Base-by-base conservation (phyloP, 2,329 filamentous ascomycete genomes). In the Fonsecaea monophora region DNA sequence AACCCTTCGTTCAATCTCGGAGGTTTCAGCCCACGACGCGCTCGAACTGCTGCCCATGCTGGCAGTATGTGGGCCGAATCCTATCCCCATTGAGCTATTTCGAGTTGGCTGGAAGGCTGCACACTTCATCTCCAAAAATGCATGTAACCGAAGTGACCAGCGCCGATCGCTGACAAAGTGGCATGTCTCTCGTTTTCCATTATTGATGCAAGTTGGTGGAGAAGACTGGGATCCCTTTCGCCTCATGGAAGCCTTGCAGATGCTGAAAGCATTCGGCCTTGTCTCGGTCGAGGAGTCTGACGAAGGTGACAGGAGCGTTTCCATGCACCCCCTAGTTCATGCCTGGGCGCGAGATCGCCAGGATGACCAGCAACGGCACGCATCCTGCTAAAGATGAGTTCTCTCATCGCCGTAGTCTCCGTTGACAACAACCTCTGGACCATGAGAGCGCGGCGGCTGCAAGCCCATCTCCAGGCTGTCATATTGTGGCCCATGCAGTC, bases 241-340 rank as follows among this genome's bases (percentile, higher is more conserved):
- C 64, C 65, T 74, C 34, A 72, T 66, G 1, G 67, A 76, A 62
- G 75, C 76, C 15, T 68, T 68, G 37, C 63, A 66, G 68, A 38
- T 72, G 13, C 74, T 79, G 53, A 69, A 56, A 13, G 75, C 74
- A 30, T 73, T 77, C 62, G 75, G 74, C 4, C 67, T 78, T 18
- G 68, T 77, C 9, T 66, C 66, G 40, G 62, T 53, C 13, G 53
- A 61, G 18, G 70, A 68, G 15, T 1, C 62, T 30, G 40, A 71
- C 15, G 64, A 61, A 4, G 62, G 9, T 7, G 10, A 58, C 10
- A 58, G 56, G 4, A 60, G 62, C 50, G 57, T 79, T 32, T 77
- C 76, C 25, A 78, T 78, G 69, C 77, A 80, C 66, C 76, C 75
- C 7, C 70, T 80, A 1, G 72, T 75, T 12, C 78, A 80, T 62